Conservation (phyloP, 345 rosid species). For the Clarkia xantiana region DNA sequence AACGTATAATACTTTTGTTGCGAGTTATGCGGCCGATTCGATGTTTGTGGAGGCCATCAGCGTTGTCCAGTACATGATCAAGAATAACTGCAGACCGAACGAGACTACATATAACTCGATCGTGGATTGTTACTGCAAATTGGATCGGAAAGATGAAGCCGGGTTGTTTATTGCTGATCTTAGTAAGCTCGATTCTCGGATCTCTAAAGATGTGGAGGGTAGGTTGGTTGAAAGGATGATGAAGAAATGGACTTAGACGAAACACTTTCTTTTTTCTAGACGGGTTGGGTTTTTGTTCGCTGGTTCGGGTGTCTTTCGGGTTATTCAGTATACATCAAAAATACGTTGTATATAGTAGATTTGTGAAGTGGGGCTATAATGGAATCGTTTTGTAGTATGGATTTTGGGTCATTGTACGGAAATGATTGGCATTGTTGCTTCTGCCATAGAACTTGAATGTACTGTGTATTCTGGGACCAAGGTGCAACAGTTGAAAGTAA, state of each 20-base stretch:
- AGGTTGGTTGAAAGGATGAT: conserved; percentile 51
- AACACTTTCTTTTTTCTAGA: not conserved
- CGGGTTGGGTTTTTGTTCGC: too few species aligned
- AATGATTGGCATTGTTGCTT: too few species aligned
- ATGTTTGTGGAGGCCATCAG: conserved; percentile 69
- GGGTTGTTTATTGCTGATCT: conserved; percentile 38
- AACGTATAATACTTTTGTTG: conserved; percentile 73
- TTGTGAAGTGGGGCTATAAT: too few species aligned
- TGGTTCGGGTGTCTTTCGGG: too few species aligned
- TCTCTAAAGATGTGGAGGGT: conserved; percentile 33
- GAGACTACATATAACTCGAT: conserved; percentile 70
- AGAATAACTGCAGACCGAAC: conserved; percentile 56
- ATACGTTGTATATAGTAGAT: too few species aligned
- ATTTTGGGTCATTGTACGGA: too few species aligned
- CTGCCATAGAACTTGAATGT: too few species aligned
- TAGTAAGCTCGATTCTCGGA: conserved; percentile 47
- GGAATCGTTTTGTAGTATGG: too few species aligned
- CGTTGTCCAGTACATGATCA: conserved; percentile 68
- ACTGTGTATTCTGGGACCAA: too few species aligned
- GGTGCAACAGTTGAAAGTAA: too few species aligned
- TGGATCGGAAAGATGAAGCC: conserved; percentile 49
- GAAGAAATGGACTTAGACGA: conserved; percentile 32
- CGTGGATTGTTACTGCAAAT: conserved; percentile 77
- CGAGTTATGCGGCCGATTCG: conserved; percentile 81
- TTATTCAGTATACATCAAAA: too few species aligned